Evolutionary conservation across 306 rosid genomes (phyloP), one percentile per base, ranked within the genome.

Genomic region (Trifolium pratense): DNA sequence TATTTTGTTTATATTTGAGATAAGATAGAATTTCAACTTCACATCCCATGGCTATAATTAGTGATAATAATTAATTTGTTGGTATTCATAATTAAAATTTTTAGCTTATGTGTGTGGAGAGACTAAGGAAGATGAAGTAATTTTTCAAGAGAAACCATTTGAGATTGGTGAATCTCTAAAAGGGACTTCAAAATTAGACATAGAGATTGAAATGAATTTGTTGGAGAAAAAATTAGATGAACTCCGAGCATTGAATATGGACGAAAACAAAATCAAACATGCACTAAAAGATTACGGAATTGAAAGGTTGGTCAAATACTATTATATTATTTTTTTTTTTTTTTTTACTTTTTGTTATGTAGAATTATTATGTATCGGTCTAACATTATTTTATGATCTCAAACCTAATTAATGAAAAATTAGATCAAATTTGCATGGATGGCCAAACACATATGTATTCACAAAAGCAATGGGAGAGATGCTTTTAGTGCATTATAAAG

Each of bases 41-140:
- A n/a, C n/a, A n/a, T 21, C 25, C 25, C 1, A 21, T 2, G 0
- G 0, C 10, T 37, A 7, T 37, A 37, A 37, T 21, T 21, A 37
- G 9, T 37, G 16, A 55, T 55, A 23, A 23, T 57, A 57, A 57
- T 29, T 57, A 5, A 7, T 12, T 57, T 8, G 36, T 12, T 57
- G n/a, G 36, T 17, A 7, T 52, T 17, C 62, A 56, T 12, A 1
- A 5, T 16, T 17, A 46, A 46, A 1, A 2, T 9, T 9, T 51
- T 8, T 60, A 87, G 90, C 90, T 7, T 87, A 82, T 52, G 84
- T 80, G 9, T 86, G 85, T 15, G 79, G 86, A 4, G 80, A 80
- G 69, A 18, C 46, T 18, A 45, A 5, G 4, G 77, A 78, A 14
- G 62, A 0, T 7, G 26, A n/a, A 21, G 2, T 2, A 7, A 58